Evolutionary conservation across 768 basidiomycete genomes (phyloP).

Genomic region (Leccinum rimulosum): DNA sequence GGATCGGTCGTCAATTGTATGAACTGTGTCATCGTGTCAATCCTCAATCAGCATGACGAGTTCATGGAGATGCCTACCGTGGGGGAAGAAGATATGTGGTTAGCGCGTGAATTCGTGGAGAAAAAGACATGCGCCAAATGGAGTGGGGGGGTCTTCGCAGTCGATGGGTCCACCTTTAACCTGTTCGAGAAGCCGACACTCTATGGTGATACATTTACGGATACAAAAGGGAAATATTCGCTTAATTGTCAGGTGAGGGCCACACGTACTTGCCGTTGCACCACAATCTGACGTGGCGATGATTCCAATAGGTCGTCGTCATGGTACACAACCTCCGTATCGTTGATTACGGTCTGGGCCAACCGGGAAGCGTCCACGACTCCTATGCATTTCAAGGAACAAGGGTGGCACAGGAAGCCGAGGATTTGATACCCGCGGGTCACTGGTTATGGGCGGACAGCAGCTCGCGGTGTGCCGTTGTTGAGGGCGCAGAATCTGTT

Average conservation of each 20-base stretch:
- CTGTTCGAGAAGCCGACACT: not conserved
- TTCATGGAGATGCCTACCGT: not conserved
- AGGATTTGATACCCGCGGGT: not conserved
- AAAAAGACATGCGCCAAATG: not conserved
- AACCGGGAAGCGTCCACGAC: not conserved
- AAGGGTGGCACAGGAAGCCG: not conserved
- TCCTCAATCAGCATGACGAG: not conserved
- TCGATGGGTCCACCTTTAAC: not conserved
- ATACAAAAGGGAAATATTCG: not conserved
- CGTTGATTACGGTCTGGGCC: not conserved
- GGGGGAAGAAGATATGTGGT: not conserved
- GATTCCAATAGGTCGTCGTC: not conserved
- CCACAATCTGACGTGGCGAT: not conserved
- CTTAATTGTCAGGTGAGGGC: not conserved
- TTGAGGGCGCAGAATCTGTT: not conserved
- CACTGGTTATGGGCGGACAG: not conserved
- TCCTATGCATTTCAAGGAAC: not conserved
- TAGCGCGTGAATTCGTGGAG: not conserved
- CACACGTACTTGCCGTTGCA: not conserved
- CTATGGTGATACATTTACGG: not conserved
- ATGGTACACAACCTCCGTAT: not conserved
- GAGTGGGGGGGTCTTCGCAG: not conserved
- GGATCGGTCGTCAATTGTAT: not conserved
- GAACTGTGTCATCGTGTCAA: not conserved
- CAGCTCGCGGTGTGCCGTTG: not conserved